These are phyloP conservation scores for Colletotrichum aenigma DNA, from an alignment of 2,329 filamentous ascomycete genomes.

Conservation along the genomic window DNA sequence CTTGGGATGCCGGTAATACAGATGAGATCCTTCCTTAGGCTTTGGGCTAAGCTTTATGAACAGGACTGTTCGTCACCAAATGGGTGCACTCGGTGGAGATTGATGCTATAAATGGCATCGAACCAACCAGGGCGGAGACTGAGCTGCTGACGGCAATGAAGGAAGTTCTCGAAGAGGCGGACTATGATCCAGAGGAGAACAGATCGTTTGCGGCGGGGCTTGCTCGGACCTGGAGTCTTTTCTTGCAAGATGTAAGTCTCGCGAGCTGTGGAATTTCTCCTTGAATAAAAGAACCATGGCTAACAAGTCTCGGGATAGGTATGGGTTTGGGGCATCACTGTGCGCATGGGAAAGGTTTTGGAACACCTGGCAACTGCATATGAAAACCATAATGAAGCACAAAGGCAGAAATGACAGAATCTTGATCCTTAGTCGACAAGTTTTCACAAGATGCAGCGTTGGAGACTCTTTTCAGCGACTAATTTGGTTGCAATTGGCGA, in stretches of 20 bases:
- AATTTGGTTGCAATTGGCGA: background rate
- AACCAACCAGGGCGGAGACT: background rate
- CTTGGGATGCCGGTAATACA: background rate
- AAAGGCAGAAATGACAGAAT: background rate
- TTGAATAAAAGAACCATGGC: background rate
- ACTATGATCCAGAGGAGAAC: background rate
- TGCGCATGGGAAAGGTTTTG: background rate
- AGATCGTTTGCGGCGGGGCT: background rate
- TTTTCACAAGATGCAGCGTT: background rate
- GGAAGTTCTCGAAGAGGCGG: background rate
- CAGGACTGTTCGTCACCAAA: background rate
- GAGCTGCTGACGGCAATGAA: background rate
- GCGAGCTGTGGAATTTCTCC: background rate
- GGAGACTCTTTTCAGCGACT: background rate
- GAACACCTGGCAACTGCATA: background rate
- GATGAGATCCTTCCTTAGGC: background rate
- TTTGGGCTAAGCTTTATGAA: background rate
- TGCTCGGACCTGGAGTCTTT: background rate
- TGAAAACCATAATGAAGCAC: background rate
- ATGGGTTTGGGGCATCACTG: background rate
- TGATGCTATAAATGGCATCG: background rate
- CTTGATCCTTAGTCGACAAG: background rate
- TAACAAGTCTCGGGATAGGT: background rate
- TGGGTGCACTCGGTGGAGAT: background rate
- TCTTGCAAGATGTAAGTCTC: background rate